phyloP scores from a whole-genome alignment of 305 asterid genomes.

The Solanum chacoense region DNA sequence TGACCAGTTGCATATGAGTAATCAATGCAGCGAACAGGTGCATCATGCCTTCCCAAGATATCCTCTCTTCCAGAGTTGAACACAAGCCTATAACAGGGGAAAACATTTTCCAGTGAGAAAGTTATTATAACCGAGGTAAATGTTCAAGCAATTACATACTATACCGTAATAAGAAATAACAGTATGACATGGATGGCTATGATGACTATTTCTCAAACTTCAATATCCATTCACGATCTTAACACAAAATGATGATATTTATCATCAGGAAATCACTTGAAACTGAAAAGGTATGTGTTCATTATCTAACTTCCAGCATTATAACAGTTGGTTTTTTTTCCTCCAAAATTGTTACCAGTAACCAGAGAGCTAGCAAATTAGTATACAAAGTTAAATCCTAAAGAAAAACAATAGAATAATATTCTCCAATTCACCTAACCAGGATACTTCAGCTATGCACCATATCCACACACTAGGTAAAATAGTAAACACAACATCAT shows the following conservation, averaged over 20 bases:
- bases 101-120: background rate
- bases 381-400: background rate
- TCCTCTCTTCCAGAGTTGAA: slow-evolving; percentile 76
- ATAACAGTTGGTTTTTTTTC: background rate
- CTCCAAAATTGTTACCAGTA: background rate
- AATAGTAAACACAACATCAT: background rate
- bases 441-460: background rate
- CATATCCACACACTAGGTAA: background rate
- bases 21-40: slow-evolving; percentile 85
- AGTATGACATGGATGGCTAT: background rate
- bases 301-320: background rate
- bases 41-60: slow-evolving; percentile 82
- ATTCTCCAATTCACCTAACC: background rate
- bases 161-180: background rate
- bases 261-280: background rate
- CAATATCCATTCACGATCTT: background rate
- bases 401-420: background rate
- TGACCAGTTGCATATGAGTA: slow-evolving; percentile 81
- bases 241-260: background rate
- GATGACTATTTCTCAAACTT: background rate
- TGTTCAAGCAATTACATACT: background rate
- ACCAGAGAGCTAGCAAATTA: background rate
- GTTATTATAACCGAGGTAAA: background rate
- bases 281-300: background rate
- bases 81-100: slow-evolving; percentile 35